Conservation (phyloP, 768 basidiomycete species). For the Dendrothele bispora region DNA sequence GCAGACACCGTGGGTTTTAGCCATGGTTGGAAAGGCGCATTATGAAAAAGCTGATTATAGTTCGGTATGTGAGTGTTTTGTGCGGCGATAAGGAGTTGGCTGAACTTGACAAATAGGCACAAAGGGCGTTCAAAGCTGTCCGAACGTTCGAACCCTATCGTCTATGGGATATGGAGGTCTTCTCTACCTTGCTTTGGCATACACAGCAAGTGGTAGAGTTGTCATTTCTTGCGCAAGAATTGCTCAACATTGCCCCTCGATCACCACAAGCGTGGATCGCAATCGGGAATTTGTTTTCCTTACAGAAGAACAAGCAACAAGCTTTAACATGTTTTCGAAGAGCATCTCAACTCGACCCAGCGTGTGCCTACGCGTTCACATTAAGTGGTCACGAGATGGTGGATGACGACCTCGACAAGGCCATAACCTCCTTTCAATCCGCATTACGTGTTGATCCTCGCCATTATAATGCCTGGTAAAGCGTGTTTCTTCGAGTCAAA, state of each 20-base stretch:
- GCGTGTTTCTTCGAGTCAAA: slow-evolving; percentile 29
- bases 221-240: slow-evolving; percentile 90
- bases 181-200: slow-evolving; percentile 96
- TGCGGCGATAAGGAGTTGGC: slow-evolving; percentile 14
- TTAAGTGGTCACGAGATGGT: slow-evolving; percentile 96
- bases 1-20: slow-evolving; percentile 73
- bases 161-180: slow-evolving; percentile 91
- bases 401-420: slow-evolving; percentile 92
- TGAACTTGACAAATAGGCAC: slow-evolving; percentile 57
- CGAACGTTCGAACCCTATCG: slow-evolving; percentile 88
- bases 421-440: slow-evolving; percentile 87
- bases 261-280: slow-evolving; percentile 94
- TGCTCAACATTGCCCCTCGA: slow-evolving; percentile 81
- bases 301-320: slow-evolving; percentile 91
- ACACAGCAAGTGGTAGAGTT: slow-evolving; percentile 80
- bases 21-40: slow-evolving; percentile 82
- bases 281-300: slow-evolving; percentile 91
- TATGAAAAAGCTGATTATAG: slow-evolving; percentile 90
- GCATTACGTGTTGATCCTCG: slow-evolving; percentile 89
- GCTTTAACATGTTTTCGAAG: slow-evolving; percentile 93
- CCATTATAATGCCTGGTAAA: slow-evolving; percentile 98
- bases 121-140: slow-evolving; percentile 82
- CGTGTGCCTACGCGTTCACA: slow-evolving; percentile 94
- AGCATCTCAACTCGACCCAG: slow-evolving; percentile 84
- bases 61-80: slow-evolving; percentile 58